A percentile compares a stretch with the other conserved stretches of the same genome.
Evolutionary conservation across 2,329 filamentous ascomycete genomes (phyloP).

Genomic region (Diaporthe capsici): DNA sequence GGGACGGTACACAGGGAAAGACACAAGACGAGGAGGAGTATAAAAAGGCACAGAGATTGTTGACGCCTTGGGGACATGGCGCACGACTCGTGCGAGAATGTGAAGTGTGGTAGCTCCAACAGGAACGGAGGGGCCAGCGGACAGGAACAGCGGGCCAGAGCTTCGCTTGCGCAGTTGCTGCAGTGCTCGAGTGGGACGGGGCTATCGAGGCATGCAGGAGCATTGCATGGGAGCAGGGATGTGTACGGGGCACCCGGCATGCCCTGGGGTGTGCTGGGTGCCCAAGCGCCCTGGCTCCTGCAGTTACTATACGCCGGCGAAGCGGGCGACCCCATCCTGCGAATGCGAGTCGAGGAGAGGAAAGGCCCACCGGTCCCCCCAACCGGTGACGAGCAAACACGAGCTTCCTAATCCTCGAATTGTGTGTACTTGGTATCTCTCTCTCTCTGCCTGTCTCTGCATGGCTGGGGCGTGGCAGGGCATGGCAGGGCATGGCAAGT

Average conservation of each 20-base stretch:
- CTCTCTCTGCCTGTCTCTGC: neutral
- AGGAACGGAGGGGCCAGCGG: slow-evolving; percentile 27
- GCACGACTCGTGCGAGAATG: slow-evolving; percentile 21
- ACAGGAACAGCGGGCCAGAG: slow-evolving; percentile 35
- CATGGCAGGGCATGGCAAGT: slow-evolving; percentile 15
- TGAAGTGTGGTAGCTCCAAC: slow-evolving; percentile 12
- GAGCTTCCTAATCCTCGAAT: neutral
- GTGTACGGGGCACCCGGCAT: slow-evolving; percentile 17
- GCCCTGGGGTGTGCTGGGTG: neutral
- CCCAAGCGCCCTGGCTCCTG: slow-evolving; percentile 29
- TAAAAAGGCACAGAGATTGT: slow-evolving; percentile 3
- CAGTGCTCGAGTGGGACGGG: slow-evolving; percentile 10
- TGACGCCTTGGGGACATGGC: slow-evolving; percentile 17
- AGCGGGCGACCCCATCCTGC: neutral
- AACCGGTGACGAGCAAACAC: slow-evolving; percentile 19
- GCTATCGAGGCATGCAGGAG: slow-evolving; percentile 25
- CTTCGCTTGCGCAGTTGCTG: slow-evolving; percentile 23
- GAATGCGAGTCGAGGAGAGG: slow-evolving; percentile 21
- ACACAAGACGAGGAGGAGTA: neutral
- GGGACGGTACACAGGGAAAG: neutral
- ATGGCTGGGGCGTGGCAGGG: slow-evolving; percentile 6
- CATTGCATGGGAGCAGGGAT: slow-evolving; percentile 33
- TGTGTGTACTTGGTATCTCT: neutral
- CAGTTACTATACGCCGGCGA: slow-evolving; percentile 14
- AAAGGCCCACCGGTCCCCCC: slow-evolving; percentile 2